Evolutionary conservation across 2,329 filamentous ascomycete species (phyloP).

Genomic region (Hymenoscyphus repandus): DNA sequence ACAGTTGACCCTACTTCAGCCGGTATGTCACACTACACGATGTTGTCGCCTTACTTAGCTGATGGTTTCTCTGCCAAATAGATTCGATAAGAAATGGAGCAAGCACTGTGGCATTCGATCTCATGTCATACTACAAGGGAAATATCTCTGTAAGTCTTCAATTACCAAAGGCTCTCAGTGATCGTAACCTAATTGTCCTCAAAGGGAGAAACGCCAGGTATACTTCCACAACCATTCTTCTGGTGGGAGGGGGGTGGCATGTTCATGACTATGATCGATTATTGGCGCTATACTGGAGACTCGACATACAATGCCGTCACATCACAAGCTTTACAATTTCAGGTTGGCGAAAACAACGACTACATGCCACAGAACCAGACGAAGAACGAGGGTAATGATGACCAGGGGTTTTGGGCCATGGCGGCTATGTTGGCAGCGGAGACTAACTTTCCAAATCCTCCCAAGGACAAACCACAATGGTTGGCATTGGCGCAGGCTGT

Average conservation of each 20-base stretch:
- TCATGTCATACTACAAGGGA: slow-evolving; percentile 48
- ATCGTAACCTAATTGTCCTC: slow-evolving; percentile 4
- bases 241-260: slow-evolving; percentile 70
- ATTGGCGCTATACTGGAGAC: slow-evolving; percentile 77
- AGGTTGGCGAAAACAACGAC: slow-evolving; percentile 65
- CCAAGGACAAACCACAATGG: slow-evolving; percentile 54
- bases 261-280: slow-evolving; percentile 67
- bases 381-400: slow-evolving; percentile 64
- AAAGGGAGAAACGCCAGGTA: slow-evolving; percentile 42
- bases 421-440: slow-evolving; percentile 66
- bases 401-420: slow-evolving; percentile 70
- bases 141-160: slow-evolving; percentile 38
- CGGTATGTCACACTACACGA: slow-evolving; percentile 14
- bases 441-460: slow-evolving; percentile 55
- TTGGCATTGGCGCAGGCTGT: slow-evolving; percentile 69
- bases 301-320: slow-evolving; percentile 62
- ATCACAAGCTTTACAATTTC: slow-evolving; percentile 63
- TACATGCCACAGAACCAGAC: slow-evolving; percentile 75
- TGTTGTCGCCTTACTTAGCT: not conserved
- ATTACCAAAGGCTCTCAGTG: not conserved
- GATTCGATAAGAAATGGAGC: slow-evolving; percentile 32
- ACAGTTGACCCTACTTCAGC: slow-evolving; percentile 24
- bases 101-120: slow-evolving; percentile 38
- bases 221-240: slow-evolving; percentile 46
- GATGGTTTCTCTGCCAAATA: slow-evolving; percentile 7